Percentiles rank a stretch among this genome's conserved stretches.
Conservation (phyloP, 805 yeast genomes). For the Candida parachauliodes region DNA sequence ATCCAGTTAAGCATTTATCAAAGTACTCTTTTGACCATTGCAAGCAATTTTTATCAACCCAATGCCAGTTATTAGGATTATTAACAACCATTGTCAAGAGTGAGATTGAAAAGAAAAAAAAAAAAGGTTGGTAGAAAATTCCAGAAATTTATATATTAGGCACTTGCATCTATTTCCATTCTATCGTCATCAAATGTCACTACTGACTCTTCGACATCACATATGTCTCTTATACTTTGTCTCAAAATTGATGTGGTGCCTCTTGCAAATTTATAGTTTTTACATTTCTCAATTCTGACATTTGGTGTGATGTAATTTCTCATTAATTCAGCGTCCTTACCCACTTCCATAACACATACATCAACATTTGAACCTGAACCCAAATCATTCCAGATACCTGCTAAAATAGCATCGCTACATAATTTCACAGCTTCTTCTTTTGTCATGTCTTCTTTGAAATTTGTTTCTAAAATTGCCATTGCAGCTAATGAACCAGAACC, state of each 20-base stretch:
- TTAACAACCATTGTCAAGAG: constrained; percentile 73
- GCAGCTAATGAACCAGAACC: constrained; percentile 99
- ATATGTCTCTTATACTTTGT: constrained; percentile 60
- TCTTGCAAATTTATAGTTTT: constrained; percentile 78
- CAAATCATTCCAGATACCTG: constrained; percentile 98
- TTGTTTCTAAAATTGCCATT: constrained; percentile 91
- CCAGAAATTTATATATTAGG: constrained; percentile 9
- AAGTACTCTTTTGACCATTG: constrained; percentile 86
- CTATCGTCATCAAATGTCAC: constrained; percentile 36
- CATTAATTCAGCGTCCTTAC: constrained; percentile 77
- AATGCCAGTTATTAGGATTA: constrained; percentile 99
- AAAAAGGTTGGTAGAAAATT: neutral
- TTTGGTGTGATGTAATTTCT: constrained; percentile 93
- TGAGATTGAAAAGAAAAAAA: neutral
- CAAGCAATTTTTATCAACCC: constrained; percentile 97
- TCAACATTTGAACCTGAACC: constrained; percentile 99
- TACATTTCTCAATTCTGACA: constrained; percentile 75
- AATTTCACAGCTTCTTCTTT: constrained; percentile 89
- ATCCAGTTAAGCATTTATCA: constrained; percentile 52
- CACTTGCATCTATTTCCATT: constrained; percentile 45
- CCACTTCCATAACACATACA: constrained; percentile 92
- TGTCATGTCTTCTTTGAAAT: constrained; percentile 75
- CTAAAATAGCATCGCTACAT: constrained; percentile 89
- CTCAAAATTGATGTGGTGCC: constrained; percentile 91
- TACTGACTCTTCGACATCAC: constrained; percentile 66